These are phyloP conservation scores for Lasiosphaeria miniovina DNA, from an alignment of 495 filamentous ascomycete species.

Conservation along the genomic window DNA sequence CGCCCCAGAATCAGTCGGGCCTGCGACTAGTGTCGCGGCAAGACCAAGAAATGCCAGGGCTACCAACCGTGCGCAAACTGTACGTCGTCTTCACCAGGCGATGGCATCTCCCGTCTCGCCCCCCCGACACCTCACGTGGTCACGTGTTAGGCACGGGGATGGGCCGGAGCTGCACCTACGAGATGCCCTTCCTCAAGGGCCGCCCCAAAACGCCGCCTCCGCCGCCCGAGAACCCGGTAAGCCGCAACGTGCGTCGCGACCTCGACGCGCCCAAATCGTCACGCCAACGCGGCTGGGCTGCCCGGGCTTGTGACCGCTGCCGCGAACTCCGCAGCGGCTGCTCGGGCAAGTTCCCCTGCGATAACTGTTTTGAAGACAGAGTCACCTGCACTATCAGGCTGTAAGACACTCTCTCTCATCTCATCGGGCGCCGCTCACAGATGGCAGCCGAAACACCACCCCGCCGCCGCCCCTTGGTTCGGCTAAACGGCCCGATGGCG, in stretches of 20 bases:
- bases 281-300: constrained; percentile 17
- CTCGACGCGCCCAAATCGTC: constrained; percentile 13
- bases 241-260: constrained; percentile 13
- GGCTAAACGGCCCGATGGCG: too few species aligned
- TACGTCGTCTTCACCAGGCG: constrained; percentile 3
- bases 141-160: constrained; percentile 14
- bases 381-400: constrained; percentile 18
- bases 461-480: too few species aligned
- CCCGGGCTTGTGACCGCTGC: constrained; percentile 24
- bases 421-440: not conserved
- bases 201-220: constrained; percentile 19
- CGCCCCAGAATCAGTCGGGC: constrained; percentile 15
- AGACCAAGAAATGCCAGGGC: constrained; percentile 16
- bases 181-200: constrained; percentile 18
- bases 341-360: constrained; percentile 22
- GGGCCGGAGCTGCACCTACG: constrained; percentile 17
- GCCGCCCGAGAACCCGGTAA: constrained; percentile 12
- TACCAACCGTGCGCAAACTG: constrained; percentile 24
- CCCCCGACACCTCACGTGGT: not conserved
- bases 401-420: not conserved
- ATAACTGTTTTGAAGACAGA: constrained; percentile 18
- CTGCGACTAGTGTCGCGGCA: constrained; percentile 21
- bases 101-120: not conserved
- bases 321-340: constrained; percentile 12
- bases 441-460: not conserved